Percentiles rank a stretch among this genome's conserved stretches.
phyloP scores from a whole-genome alignment of 1,284 basidiomycete species.

The Moesziomyces sp. region DNA sequence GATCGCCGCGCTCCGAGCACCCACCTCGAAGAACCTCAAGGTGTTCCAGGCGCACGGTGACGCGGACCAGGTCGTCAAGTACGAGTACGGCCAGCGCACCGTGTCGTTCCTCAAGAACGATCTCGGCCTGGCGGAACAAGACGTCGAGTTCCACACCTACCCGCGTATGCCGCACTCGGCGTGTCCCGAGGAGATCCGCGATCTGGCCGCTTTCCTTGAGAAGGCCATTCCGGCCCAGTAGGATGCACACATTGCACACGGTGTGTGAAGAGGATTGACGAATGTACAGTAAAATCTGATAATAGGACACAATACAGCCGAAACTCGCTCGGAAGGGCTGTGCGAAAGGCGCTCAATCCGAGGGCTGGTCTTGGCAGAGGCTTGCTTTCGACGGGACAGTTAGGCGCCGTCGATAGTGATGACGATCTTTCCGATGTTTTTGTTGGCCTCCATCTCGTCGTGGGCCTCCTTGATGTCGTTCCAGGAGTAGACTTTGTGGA shows the following conservation, averaged over 20 bases:
- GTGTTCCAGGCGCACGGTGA: constrained; percentile 65
- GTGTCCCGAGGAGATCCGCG: constrained; percentile 63
- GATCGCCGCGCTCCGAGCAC: constrained; percentile 45
- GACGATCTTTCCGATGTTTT: constrained; percentile 74
- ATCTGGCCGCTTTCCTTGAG: constrained; percentile 55
- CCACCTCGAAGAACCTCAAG: constrained; percentile 42
- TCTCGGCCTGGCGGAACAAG: constrained; percentile 45
- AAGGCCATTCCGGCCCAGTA: constrained; percentile 49
- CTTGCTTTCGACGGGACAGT: background rate
- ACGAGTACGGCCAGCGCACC: constrained; percentile 53
- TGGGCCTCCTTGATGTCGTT: constrained; percentile 84
- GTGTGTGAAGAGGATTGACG: background rate
- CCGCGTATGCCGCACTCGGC: constrained; percentile 63
- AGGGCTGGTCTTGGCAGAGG: background rate
- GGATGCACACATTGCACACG: background rate
- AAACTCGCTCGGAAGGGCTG: too few species aligned
- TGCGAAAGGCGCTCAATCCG: background rate
- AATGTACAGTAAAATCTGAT: constrained; percentile 12
- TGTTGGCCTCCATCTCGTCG: constrained; percentile 85
- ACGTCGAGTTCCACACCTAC: constrained; percentile 57
- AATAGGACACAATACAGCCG: background rate
- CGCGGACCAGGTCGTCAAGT: constrained; percentile 61
- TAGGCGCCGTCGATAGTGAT: constrained; percentile 42
- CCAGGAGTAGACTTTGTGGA: constrained; percentile 79
- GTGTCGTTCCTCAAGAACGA: constrained; percentile 51